Percentiles rank a stretch among this genome's conserved stretches.
Evolutionary conservation across 2,329 filamentous ascomycete genomes (phyloP).

Genomic region (Aspergillus piperis): DNA sequence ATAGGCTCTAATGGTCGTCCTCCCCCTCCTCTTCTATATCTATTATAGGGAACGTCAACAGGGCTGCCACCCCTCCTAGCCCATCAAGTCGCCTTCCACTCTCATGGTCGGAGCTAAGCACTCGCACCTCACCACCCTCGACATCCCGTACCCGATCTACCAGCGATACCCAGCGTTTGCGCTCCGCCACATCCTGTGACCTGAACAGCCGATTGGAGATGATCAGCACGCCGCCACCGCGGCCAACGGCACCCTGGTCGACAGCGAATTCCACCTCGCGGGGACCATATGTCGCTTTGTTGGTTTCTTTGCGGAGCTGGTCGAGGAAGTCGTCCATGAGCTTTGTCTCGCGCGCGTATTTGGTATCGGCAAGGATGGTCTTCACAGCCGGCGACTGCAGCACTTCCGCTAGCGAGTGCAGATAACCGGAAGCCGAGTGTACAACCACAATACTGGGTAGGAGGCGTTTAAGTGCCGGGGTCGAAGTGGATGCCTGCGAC

Average conservation of each 20-base stretch:
- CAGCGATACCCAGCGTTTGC: constrained; percentile 78
- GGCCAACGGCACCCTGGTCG: constrained; percentile 81
- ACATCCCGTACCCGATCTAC: constrained; percentile 82
- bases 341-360: constrained; percentile 79
- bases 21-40: constrained; percentile 67
- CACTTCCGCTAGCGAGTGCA: constrained; percentile 85
- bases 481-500: constrained; percentile 60
- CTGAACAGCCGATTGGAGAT: constrained; percentile 88
- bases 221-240: constrained; percentile 79
- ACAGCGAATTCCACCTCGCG: constrained; percentile 80
- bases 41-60: constrained; percentile 82
- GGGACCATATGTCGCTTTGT: constrained; percentile 86
- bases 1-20: constrained; percentile 10
- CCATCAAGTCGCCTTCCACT: constrained; percentile 83
- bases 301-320: constrained; percentile 78
- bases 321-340: constrained; percentile 83
- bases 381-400: constrained; percentile 78
- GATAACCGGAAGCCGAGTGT: constrained; percentile 80
- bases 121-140: constrained; percentile 80
- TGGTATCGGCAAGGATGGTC: constrained; percentile 77
- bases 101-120: constrained; percentile 93
- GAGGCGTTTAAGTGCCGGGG: constrained; percentile 65
- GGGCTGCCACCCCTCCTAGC: constrained; percentile 83
- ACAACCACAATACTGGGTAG: constrained; percentile 66
- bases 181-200: constrained; percentile 72